Conservation (phyloP, 225 moss, liverwort and hornwort genomes). For the Ulota crispa region DNA sequence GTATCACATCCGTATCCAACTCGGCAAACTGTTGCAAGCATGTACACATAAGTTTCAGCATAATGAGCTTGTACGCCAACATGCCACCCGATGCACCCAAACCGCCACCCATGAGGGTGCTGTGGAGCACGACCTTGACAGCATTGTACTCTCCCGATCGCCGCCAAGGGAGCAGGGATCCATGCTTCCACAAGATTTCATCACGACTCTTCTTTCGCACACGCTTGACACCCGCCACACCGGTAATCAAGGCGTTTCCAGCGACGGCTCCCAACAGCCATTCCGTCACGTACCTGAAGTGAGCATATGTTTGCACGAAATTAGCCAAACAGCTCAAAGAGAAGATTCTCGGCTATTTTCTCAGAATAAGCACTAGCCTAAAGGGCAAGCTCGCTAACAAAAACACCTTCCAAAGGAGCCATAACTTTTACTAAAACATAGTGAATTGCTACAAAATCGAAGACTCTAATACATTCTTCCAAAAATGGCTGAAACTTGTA, state of each 20-base stretch:
- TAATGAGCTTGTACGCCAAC: constrained; percentile 21
- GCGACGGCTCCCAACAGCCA: constrained; percentile 29
- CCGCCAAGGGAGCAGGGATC: constrained; percentile 24
- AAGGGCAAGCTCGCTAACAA: background rate
- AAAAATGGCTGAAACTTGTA: background rate
- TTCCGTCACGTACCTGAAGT: constrained; percentile 24
- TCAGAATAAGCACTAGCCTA: background rate
- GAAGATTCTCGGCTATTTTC: background rate
- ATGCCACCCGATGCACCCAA: background rate
- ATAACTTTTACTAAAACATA: too few species aligned
- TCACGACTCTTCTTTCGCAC: constrained; percentile 37
- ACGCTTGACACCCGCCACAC: constrained; percentile 1
- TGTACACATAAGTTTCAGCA: constrained; percentile 6
- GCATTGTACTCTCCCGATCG: constrained; percentile 39
- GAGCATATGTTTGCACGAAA: accelerated
- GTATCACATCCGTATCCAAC: constrained; percentile 24
- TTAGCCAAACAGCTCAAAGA: background rate
- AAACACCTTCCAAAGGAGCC: too few species aligned
- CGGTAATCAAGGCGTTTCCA: constrained; percentile 21
- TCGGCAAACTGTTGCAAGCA: background rate
- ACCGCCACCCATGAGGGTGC: background rate
- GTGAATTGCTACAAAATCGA: background rate
- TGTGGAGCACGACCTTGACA: constrained; percentile 35
- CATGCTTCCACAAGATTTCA: constrained; percentile 19
- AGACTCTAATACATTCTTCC: background rate